Evolutionary conservation across 306 rosid species (phyloP).

Genomic region (Lablab purpureus): DNA sequence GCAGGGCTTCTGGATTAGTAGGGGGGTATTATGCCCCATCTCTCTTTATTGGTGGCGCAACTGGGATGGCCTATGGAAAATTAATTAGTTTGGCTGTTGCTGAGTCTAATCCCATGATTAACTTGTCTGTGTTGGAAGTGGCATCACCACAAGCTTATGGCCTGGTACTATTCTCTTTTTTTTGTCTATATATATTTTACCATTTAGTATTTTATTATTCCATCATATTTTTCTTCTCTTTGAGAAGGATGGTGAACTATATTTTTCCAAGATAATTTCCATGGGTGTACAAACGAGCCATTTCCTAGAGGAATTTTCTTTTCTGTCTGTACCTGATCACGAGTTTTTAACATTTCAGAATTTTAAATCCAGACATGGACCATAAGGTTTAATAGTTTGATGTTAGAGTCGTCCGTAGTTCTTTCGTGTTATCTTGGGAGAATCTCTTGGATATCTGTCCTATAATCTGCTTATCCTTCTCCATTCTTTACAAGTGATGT

Average conservation of each 20-base stretch:
- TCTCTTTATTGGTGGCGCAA: constrained; percentile 94
- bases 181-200: constrained; percentile 32
- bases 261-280: constrained; percentile 38
- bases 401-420: not conserved
- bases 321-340: not conserved
- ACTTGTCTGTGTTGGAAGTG: constrained; percentile 82
- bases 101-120: constrained; percentile 61
- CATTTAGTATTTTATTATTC: constrained; percentile 30
- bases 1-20: constrained; percentile 92
- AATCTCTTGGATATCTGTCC: not conserved
- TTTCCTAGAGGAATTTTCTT: constrained; percentile 25
- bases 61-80: constrained; percentile 95
- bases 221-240: constrained; percentile 12
- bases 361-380: constrained; percentile 1
- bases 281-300: constrained; percentile 31
- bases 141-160: constrained; percentile 97
- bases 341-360: constrained; percentile 11
- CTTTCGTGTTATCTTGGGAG: constrained; percentile 5
- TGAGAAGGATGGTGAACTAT: constrained; percentile 3
- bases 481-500: not conserved
- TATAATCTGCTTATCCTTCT: not conserved
- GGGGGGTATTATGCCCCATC: constrained; percentile 98
- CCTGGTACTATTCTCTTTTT: constrained; percentile 70
- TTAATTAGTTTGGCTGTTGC: constrained; percentile 67
- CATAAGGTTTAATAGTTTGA: constrained; percentile 16